These are phyloP conservation scores for Dendrothele bispora DNA, from an alignment of 768 basidiomycete species.

Conservation along the genomic window DNA sequence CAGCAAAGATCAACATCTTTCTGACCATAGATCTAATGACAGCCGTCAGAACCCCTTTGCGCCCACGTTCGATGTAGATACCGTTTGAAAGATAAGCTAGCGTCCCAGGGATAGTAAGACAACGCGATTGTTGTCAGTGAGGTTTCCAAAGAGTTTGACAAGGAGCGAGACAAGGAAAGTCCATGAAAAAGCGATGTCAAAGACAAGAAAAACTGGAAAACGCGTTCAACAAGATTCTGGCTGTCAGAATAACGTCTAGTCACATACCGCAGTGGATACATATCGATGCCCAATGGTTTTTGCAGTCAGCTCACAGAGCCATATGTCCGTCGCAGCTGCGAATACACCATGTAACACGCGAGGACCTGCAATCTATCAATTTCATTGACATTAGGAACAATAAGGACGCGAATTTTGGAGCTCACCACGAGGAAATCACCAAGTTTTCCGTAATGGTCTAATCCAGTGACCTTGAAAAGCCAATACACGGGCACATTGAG, in stretches of 20 bases:
- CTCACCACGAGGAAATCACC: constrained; percentile 60
- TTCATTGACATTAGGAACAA: too few relatives aligned
- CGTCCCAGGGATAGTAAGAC: constrained; percentile 73
- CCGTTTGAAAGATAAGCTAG: constrained; percentile 40
- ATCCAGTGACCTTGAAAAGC: constrained; percentile 52
- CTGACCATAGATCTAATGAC: constrained; percentile 29
- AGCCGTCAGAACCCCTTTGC: background rate
- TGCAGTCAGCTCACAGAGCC: constrained; percentile 60
- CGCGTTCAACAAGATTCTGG: background rate
- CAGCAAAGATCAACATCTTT: constrained; percentile 57
- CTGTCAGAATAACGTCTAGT: too few relatives aligned
- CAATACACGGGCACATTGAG: constrained; percentile 81
- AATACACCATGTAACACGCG: constrained; percentile 72
- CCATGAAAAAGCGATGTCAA: constrained; percentile 87
- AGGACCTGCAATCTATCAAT: constrained; percentile 68
- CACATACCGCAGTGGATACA: constrained; percentile 62
- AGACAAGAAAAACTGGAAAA: constrained; percentile 69
- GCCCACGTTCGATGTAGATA: constrained; percentile 11
- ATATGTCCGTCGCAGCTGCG: constrained; percentile 81
- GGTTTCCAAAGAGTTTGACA: constrained; percentile 93
- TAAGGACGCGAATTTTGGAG: background rate
- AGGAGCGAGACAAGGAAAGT: constrained; percentile 78
- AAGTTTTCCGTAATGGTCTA: constrained; percentile 42
- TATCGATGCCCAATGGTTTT: constrained; percentile 58
- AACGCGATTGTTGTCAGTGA: constrained; percentile 80